phyloP scores from a whole-genome alignment of 2,329 filamentous ascomycete species.

The Pseudocercospora eumusae region DNA sequence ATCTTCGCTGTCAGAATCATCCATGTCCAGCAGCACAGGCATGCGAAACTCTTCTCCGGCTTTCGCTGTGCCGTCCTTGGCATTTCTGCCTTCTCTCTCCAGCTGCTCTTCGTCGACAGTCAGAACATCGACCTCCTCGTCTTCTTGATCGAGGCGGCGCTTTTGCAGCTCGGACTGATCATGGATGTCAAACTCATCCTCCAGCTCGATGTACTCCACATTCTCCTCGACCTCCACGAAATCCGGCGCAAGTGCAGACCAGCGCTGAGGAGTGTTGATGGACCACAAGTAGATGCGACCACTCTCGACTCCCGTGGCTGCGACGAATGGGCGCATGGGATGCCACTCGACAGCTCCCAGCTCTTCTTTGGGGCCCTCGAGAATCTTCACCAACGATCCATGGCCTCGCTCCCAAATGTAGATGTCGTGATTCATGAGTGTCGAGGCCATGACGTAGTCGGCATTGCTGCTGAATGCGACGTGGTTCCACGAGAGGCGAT shows the following conservation, averaged over 20 bases:
- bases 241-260: constrained; percentile 94
- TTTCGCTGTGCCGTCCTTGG: constrained; percentile 55
- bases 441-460: constrained; percentile 94
- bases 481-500: constrained; percentile 93
- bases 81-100: constrained; percentile 37
- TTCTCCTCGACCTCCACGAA: constrained; percentile 98
- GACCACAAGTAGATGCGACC: constrained; percentile 96
- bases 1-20: constrained; percentile 93
- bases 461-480: constrained; percentile 92
- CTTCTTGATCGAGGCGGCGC: constrained; percentile 83
- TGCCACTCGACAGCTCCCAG: constrained; percentile 98
- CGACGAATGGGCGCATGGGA: constrained; percentile 80
- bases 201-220: constrained; percentile 89
- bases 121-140: constrained; percentile 89
- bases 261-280: constrained; percentile 90
- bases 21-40: constrained; percentile 89
- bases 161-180: constrained; percentile 93
- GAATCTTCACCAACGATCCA: constrained; percentile 91
- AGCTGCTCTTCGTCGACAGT: constrained; percentile 65
- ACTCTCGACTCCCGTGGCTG: constrained; percentile 88
- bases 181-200: constrained; percentile 98
- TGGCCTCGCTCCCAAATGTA: constrained; percentile 97
- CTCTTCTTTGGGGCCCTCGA: constrained; percentile 95
- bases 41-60: constrained; percentile 69
- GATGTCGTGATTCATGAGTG: constrained; percentile 97